These are phyloP conservation scores for Cercospora zeae-maydis DNA, from an alignment of 2,329 filamentous ascomycete genomes.

Conservation along the genomic window DNA sequence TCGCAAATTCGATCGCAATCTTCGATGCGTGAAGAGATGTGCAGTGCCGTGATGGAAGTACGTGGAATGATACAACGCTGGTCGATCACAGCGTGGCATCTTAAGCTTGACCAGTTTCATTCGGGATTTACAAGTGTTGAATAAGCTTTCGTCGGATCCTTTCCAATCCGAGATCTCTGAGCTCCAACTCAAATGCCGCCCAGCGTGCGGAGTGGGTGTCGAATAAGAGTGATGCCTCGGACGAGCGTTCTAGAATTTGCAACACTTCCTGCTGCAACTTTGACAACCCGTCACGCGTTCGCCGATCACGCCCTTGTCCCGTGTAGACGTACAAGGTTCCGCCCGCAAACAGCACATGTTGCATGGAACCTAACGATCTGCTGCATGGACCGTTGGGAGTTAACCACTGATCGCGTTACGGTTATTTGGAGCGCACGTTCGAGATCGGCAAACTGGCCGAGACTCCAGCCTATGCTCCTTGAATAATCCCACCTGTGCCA, in stretches of 20 bases:
- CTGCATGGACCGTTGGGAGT: background rate
- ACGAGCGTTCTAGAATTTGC: background rate
- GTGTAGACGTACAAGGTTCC: background rate
- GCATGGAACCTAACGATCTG: background rate
- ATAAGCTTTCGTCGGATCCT: constrained; percentile 3
- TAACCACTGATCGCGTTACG: background rate
- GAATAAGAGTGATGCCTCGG: background rate
- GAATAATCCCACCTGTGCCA: background rate
- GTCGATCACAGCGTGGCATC: constrained; percentile 3
- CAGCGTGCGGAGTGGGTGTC: background rate
- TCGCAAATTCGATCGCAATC: background rate
- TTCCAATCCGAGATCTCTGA: background rate
- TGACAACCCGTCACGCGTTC: background rate
- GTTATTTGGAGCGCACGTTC: background rate
- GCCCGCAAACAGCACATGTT: background rate
- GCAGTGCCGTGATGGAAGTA: background rate
- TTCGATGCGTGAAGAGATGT: background rate
- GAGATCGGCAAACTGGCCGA: background rate
- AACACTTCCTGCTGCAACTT: background rate
- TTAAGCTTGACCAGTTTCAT: constrained; percentile 5
- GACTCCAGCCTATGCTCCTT: background rate
- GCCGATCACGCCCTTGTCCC: background rate
- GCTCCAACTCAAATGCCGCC: background rate
- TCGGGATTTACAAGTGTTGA: background rate
- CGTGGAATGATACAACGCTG: background rate